Base-by-base conservation (phyloP, 2,329 filamentous ascomycete genomes). In the Penicillium expansum region DNA sequence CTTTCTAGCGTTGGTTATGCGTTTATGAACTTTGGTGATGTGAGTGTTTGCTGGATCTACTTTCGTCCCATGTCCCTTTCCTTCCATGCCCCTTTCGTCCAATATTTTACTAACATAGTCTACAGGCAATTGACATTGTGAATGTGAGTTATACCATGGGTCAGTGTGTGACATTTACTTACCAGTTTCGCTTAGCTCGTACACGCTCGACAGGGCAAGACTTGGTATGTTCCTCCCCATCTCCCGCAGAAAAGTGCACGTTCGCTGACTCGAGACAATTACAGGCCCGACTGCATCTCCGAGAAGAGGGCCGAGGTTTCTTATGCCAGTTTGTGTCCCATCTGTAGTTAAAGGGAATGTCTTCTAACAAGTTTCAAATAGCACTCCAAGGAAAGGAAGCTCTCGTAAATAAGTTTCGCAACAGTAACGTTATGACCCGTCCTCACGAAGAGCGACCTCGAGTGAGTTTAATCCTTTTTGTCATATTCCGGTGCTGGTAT, bases 371-470 rank as follows among this genome's bases (percentile, higher is more conserved):
- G 55, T 10, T 13, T 20, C 35, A 48, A 48, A 41, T 56, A 92
- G 89, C 92, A 13, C 93, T 96, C 58, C 94, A 99, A 78, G 94
- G 94, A 44, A 88, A 89, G 61, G 92, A 96, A 69, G 93, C 91
- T 62, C 81, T 97, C 0, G 85, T 97, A 7, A 90, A 95, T 72
- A 97, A 97, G 71, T 99, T 99, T 70, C 87, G 94, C 35, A 99
- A 99, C 77, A 96, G 91, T 38, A 93, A 91, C 0, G 92, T 99
- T 30, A 97, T 97, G 91, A 80, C 93, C 0, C 92, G 97, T 75
- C 84, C 86, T 11, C 80, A 85, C 0, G 86, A 88, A 51, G 96
- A 91, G 67, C 87, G 91, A 0, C 94, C 94, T 0, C 95, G 95
- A 81, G 89, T 92, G 73, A 64, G 71, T 58, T 8, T 6, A 18